Base-by-base conservation (phyloP, 179 eudicot genomes). In the Silene noctiflora region DNA sequence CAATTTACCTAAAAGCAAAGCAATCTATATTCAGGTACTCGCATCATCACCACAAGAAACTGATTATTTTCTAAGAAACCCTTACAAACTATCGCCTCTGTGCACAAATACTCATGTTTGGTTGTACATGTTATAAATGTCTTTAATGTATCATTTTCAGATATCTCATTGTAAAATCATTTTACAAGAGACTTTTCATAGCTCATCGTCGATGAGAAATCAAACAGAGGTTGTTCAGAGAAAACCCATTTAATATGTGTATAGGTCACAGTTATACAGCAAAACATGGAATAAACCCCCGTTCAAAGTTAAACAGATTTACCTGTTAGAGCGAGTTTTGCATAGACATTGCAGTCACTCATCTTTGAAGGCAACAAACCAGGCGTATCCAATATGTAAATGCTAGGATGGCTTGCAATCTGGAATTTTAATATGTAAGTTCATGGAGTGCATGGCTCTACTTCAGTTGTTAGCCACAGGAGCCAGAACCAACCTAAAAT, bases 321-420 rank as follows among this genome's bases (percentile, higher is more conserved):
- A 92, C 98, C 97, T 78, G 88, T 92, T 81, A 94, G 84, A 83
- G 96, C 94, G 68, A 92, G 88, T 77, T 88, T 94, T 68, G 89
- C 83, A 77, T 87, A 86, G 59, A 89, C 82, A 71, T 84, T 84
- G 16, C 48, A 71, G 77, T 86, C 88, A 56, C 63, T 42, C 69
- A 92, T 84, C 69, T 80, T 85, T 59, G 89, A 87, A 67, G 96
- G 88, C 81, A 94, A 85, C 81, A 92, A 70, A 39, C 98, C 93
- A 75, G 98, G 98, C 42, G 98, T 88, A 79, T 94, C 98, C 80
- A 94, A 68, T 76, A 94, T 81, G 79, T 89, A 94, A 53, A 94
- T 85, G 82, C 78, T 94, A 78, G 98, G 98, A 85, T 90, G 97
- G 85, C 98, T 94, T 35, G 88, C 96, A 79, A 94, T 84, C 98